phyloP scores from a whole-genome alignment of 441 rosid species.

The Syzygium malaccense region DNA sequence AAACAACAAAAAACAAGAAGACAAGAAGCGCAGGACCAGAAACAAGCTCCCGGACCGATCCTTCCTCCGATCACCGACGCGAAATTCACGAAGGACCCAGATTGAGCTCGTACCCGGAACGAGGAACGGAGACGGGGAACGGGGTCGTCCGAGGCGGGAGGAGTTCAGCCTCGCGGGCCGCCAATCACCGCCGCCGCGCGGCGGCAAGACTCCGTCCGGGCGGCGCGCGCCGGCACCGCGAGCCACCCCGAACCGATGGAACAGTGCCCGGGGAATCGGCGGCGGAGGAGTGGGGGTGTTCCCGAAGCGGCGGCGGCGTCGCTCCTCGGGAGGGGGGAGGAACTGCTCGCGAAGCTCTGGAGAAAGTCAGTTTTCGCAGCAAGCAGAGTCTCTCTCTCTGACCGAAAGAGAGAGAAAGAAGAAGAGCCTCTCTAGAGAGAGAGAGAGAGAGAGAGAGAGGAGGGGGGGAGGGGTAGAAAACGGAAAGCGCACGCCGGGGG shows the following conservation, averaged over 20 bases:
- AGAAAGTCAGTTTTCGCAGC: not conserved
- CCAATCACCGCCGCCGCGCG: not conserved
- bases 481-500: rapidly evolving
- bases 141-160: not conserved
- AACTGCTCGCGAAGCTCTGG: not conserved
- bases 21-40: not conserved
- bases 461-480: not conserved
- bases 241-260: not conserved
- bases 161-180: not conserved
- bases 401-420: not conserved
- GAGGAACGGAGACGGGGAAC: not conserved
- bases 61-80: not conserved
- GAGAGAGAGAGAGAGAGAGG: not conserved
- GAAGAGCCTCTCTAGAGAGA: not conserved
- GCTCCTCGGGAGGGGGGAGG: not conserved
- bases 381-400: not conserved
- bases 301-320: not conserved
- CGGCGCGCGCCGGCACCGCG: not conserved
- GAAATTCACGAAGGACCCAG: not conserved
- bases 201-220: no score
- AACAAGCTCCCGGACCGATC: not conserved
- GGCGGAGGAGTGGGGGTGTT: not conserved
- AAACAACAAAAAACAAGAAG: no score
- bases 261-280: not conserved
- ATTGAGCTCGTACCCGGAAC: not conserved